These are phyloP conservation scores for Xylaria sp. DNA, from an alignment of 2,329 filamentous ascomycete species.

Conservation along the genomic window DNA sequence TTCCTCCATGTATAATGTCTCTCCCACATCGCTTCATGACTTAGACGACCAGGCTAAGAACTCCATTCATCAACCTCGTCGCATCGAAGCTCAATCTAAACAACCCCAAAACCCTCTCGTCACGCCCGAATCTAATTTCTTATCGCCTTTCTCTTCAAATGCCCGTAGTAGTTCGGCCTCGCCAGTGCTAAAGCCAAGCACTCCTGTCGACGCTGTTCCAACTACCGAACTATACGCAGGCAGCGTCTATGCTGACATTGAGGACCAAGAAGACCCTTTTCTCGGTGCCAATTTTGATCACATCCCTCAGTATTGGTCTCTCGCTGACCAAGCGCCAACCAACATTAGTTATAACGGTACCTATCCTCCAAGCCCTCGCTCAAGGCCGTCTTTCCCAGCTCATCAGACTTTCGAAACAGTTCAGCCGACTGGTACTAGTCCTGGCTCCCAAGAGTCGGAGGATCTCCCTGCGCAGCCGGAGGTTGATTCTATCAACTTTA, in stretches of 20 bases:
- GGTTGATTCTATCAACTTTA: slow-evolving; percentile 30
- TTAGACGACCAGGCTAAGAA: slow-evolving; percentile 29
- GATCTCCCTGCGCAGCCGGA: slow-evolving; percentile 39
- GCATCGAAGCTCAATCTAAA: slow-evolving; percentile 26
- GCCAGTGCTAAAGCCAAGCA: slow-evolving; percentile 38
- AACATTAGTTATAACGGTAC: slow-evolving; percentile 12
- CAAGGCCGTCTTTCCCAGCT: slow-evolving; percentile 45
- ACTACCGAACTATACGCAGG: slow-evolving; percentile 46
- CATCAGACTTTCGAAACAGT: slow-evolving; percentile 34
- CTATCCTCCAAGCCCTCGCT: slow-evolving; percentile 48
- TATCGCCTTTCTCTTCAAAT: slow-evolving; percentile 43
- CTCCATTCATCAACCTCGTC: slow-evolving; percentile 31
- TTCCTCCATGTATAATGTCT: slow-evolving; percentile 38
- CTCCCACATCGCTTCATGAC: slow-evolving; percentile 38
- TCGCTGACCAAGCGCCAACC: slow-evolving; percentile 8
- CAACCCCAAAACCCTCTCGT: slow-evolving; percentile 29
- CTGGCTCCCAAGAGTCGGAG: slow-evolving; percentile 28
- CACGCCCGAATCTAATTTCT: slow-evolving; percentile 36
- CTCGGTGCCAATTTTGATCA: slow-evolving; percentile 46
- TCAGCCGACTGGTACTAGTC: slow-evolving; percentile 1
- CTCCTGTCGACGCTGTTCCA: slow-evolving; percentile 47
- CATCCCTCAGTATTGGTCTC: slow-evolving; percentile 17
- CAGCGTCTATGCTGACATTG: slow-evolving; percentile 39
- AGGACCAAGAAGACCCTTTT: slow-evolving; percentile 44
- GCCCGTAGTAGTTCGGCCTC: slow-evolving; percentile 37